Conservation (phyloP, 768 basidiomycete species). For the Hericium erinaceus region DNA sequence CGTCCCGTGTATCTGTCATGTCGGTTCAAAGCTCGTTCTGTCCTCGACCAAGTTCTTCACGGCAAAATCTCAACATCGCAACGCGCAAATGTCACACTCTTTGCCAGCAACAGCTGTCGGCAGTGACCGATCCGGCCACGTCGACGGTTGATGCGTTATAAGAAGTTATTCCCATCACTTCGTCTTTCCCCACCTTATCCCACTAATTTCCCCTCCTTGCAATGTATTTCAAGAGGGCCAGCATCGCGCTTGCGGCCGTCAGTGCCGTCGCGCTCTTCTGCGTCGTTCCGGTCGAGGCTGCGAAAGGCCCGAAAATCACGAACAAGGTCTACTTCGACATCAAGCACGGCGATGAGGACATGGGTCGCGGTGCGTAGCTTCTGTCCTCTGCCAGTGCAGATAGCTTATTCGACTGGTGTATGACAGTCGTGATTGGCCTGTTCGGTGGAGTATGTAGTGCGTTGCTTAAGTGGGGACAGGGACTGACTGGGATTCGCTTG, state of each 20-base stretch:
- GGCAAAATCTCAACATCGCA: no score
- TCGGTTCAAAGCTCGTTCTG: no score
- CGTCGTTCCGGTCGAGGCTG: conserved; percentile 52
- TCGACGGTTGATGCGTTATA: no score
- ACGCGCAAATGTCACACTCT: no score
- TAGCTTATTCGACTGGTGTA: conserved; percentile 8
- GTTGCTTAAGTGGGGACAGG: not conserved
- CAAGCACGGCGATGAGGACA: conserved; percentile 77
- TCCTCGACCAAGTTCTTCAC: no score
- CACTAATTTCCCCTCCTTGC: no score
- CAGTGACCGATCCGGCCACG: no score
- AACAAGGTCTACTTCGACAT: conserved; percentile 94
- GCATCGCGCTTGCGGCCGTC: conserved; percentile 51
- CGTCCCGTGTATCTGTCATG: no score
- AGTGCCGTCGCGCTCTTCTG: conserved; percentile 47
- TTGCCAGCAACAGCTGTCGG: no score
- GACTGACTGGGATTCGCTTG: not conserved
- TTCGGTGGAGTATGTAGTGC: conserved; percentile 63
- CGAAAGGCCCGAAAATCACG: conserved; percentile 84
- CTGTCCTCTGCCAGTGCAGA: not conserved
- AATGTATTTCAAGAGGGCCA: conserved; percentile 50
- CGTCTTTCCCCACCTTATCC: no score
- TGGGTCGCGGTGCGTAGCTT: conserved; percentile 63
- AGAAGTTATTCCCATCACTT: no score
- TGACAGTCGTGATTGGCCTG: conserved; percentile 73